A percentile compares a stretch with the other conserved stretches of the same genome.
Conservation (phyloP, 768 basidiomycete species). For the Coprinopsis cinerea region DNA sequence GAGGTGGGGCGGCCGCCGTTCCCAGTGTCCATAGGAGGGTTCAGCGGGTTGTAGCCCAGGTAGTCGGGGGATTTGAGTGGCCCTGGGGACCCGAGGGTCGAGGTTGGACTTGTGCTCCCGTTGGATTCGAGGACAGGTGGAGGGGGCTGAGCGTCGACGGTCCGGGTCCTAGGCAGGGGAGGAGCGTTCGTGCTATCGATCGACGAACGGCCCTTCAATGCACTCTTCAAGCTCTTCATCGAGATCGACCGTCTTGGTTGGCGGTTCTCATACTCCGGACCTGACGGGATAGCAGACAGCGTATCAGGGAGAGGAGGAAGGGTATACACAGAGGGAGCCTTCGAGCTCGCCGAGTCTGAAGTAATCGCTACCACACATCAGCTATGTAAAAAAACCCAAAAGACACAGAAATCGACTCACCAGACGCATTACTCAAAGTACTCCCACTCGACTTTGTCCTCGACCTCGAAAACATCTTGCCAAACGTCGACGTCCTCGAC, state of each 20-base stretch:
- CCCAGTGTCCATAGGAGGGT: not conserved
- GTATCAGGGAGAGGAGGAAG: constrained; percentile 13
- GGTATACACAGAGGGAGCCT: constrained; percentile 9
- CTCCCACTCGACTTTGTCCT: constrained; percentile 51
- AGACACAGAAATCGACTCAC: constrained; percentile 25
- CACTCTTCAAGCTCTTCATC: constrained; percentile 16
- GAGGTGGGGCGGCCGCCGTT: constrained; percentile 32
- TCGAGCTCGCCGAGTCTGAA: constrained; percentile 8
- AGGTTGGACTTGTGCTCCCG: constrained; percentile 1
- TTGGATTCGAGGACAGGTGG: not conserved
- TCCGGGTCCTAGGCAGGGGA: constrained; percentile 13
- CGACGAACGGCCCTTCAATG: constrained; percentile 11
- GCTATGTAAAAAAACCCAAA: not conserved
- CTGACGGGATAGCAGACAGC: constrained; percentile 6
- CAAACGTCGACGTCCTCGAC: constrained; percentile 51
- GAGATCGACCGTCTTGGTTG: constrained; percentile 20
- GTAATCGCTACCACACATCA: constrained; percentile 4
- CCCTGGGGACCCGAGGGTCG: not conserved
- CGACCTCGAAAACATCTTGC: constrained; percentile 49
- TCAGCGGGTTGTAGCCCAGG: constrained; percentile 5
- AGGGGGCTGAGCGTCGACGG: constrained; percentile 1
- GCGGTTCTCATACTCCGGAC: constrained; percentile 11
- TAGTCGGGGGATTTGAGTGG: constrained; percentile 9
- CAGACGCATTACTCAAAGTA: constrained; percentile 32
- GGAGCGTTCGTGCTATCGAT: constrained; percentile 13